Conservation (phyloP, 2,329 filamentous ascomycete species). For the Cladophialophora immunda region DNA sequence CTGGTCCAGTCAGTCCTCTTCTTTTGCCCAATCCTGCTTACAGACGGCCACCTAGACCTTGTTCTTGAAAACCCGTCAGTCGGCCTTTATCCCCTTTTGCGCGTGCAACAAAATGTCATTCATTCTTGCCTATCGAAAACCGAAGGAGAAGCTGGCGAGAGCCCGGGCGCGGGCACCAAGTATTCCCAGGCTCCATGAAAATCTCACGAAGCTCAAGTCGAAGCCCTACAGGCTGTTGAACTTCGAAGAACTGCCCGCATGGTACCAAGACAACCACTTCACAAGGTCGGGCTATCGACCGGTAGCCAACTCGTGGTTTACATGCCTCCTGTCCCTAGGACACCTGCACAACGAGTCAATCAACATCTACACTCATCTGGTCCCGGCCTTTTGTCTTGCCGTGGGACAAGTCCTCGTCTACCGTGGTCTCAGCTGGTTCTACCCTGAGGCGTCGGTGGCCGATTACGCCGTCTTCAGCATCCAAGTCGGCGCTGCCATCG, state of each 20-base stretch:
- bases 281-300: constrained; percentile 56
- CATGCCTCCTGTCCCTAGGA: constrained; percentile 52
- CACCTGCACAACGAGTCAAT: constrained; percentile 56
- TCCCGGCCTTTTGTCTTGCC: constrained; percentile 53
- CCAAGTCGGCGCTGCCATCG: constrained; percentile 46
- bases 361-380: constrained; percentile 57
- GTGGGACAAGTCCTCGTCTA: constrained; percentile 42
- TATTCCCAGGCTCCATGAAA: constrained; percentile 25
- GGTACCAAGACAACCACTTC: constrained; percentile 55
- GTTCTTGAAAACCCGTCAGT: not conserved
- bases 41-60: not conserved
- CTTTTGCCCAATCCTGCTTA: not conserved
- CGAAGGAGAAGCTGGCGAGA: constrained; percentile 31
- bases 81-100: not conserved
- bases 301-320: constrained; percentile 47
- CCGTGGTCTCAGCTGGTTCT: constrained; percentile 44
- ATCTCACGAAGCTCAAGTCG: constrained; percentile 21
- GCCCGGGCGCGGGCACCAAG: constrained; percentile 28
- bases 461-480: constrained; percentile 53
- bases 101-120: constrained; percentile 32
- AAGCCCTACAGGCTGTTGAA: constrained; percentile 40
- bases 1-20: not conserved
- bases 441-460: constrained; percentile 45
- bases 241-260: constrained; percentile 52
- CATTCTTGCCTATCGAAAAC: constrained; percentile 38